Conservation (phyloP, 176 grass and related monocot species). For the Coix lacrymajobi region DNA sequence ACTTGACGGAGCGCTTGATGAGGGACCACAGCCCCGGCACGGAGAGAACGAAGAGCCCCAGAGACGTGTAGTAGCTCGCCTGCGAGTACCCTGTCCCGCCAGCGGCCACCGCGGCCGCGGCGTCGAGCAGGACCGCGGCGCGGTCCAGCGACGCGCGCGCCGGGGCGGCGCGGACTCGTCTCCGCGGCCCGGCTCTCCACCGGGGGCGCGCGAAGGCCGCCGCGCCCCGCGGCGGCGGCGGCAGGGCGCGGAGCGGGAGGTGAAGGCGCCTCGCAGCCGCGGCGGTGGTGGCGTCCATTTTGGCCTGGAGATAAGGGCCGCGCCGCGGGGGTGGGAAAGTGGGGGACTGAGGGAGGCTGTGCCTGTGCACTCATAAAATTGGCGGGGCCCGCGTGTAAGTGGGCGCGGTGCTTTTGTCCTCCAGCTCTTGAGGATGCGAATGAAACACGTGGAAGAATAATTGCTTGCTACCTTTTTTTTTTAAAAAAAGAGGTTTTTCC, state of each 20-base stretch:
- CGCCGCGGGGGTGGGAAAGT: too few relatives aligned
- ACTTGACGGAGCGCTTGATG: constrained; percentile 99
- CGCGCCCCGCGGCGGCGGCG: background rate
- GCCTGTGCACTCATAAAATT: background rate
- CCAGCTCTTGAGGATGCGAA: background rate
- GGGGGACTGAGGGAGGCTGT: too few relatives aligned
- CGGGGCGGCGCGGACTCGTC: background rate
- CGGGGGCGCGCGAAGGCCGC: background rate
- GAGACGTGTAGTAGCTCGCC: constrained; percentile 95
- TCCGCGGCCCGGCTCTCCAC: background rate
- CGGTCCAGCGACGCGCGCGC: constrained; percentile 49
- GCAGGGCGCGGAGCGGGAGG: constrained; percentile 29
- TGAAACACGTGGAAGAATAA: background rate
- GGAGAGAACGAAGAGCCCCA: constrained; percentile 97
- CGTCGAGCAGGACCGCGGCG: constrained; percentile 56
- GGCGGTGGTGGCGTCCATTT: constrained; percentile 17
- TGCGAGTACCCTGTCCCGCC: constrained; percentile 72
- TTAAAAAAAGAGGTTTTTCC: too few relatives aligned
- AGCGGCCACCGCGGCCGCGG: constrained; percentile 24
- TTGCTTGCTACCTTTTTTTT: background rate
- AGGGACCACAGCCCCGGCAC: constrained; percentile 96
- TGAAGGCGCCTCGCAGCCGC: constrained; percentile 20
- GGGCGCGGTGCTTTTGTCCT: background rate
- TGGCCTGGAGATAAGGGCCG: background rate
- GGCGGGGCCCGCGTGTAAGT: constrained; percentile 15